Conservation (phyloP, 116 monocot genomes). For the Thalassia testudinum region DNA sequence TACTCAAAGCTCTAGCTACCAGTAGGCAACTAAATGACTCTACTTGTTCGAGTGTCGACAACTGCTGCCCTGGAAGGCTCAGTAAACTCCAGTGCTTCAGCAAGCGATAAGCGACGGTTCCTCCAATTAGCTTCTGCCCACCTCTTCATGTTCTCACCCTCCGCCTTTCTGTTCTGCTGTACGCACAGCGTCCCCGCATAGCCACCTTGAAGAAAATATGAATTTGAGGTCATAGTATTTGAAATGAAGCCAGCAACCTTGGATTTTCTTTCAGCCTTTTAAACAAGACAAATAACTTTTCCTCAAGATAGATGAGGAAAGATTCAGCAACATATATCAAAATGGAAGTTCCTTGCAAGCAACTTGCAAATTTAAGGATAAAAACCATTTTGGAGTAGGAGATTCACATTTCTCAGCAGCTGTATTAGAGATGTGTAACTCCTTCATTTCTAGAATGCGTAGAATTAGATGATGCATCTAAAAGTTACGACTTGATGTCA, state of each 20-base stretch:
- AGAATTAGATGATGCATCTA: too few relatives aligned
- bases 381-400: too few relatives aligned
- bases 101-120: constrained; percentile 53
- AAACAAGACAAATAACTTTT: not conserved
- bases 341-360: too few relatives aligned
- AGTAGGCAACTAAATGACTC: constrained; percentile 12
- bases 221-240: not conserved
- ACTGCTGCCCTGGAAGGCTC: constrained; percentile 38
- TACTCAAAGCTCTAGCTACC: too few relatives aligned
- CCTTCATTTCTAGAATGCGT: too few relatives aligned
- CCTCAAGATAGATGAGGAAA: too few relatives aligned
- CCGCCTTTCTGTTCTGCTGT: constrained; percentile 66
- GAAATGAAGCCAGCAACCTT: not conserved
- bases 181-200: constrained; percentile 60
- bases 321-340: too few relatives aligned
- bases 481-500: too few relatives aligned
- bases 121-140: constrained; percentile 68
- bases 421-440: too few relatives aligned
- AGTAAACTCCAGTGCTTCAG: constrained; percentile 52
- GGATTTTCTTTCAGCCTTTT: not conserved
- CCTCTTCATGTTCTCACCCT: constrained; percentile 69
- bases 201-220: constrained; percentile 31
- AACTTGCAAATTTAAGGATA: too few relatives aligned
- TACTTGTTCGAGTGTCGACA: constrained; percentile 64
- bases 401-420: too few relatives aligned